These are phyloP conservation scores for Centaurea solstitialis DNA, from an alignment of 129 eudicot genomes.

Conservation along the genomic window DNA sequence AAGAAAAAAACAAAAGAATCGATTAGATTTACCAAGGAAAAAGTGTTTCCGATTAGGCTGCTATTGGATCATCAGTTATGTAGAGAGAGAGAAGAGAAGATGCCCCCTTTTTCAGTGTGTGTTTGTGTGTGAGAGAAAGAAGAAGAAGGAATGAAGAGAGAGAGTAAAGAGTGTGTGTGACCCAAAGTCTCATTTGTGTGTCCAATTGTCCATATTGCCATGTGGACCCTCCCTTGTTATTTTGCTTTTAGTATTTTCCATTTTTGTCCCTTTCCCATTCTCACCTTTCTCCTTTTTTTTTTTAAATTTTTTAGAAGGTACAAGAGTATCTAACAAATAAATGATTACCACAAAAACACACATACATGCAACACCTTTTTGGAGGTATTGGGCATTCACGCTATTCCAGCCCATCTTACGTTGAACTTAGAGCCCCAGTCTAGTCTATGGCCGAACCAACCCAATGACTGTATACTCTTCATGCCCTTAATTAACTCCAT, in stretches of 20 bases:
- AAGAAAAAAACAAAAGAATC: slow-evolving; percentile 1
- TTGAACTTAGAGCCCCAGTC: no score
- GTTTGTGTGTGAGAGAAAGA: slow-evolving; percentile 17
- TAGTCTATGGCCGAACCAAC: no score
- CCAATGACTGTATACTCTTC: no score
- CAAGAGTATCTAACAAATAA: no score
- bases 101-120: slow-evolving; percentile 15
- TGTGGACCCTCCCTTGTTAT: slow-evolving; percentile 17
- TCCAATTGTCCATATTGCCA: slow-evolving; percentile 28
- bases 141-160: background rate
- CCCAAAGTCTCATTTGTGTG: slow-evolving; percentile 23
- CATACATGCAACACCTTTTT: no score
- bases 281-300: background rate
- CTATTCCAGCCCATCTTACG: no score
- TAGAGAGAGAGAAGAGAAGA: slow-evolving; percentile 21
- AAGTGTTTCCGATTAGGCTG: slow-evolving; percentile 19
- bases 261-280: background rate
- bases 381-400: no score
- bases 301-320: no score
- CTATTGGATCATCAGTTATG: slow-evolving; percentile 25
- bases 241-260: slow-evolving; percentile 7
- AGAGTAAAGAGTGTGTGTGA: slow-evolving; percentile 24
- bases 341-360: no score
- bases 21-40: slow-evolving; percentile 20
- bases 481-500: no score